A percentile compares a stretch with the other conserved stretches of the same genome.
Conservation (phyloP, 164 flowering plant genomes). For the Amborella trichopoda region DNA sequence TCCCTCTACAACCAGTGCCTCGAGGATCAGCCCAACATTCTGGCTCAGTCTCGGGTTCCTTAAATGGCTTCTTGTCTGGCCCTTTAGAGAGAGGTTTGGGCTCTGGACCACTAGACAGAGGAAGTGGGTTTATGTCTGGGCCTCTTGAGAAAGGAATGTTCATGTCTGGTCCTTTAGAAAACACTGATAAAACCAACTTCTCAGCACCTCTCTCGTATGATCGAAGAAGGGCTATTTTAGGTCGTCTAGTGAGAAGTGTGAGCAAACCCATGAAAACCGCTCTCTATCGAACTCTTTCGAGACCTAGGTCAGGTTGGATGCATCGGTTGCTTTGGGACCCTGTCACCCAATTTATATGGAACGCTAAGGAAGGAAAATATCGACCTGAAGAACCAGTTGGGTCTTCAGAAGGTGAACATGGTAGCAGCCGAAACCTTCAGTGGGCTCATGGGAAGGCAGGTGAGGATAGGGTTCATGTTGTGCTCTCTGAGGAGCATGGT, state of each 20-base stretch:
- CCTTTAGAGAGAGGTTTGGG: constrained; percentile 56
- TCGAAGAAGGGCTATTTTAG: constrained; percentile 31
- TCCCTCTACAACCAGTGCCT: constrained; percentile 54
- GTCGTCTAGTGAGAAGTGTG: constrained; percentile 39
- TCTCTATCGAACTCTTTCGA: constrained; percentile 36
- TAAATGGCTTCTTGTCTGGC: constrained; percentile 52
- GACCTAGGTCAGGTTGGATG: constrained; percentile 37
- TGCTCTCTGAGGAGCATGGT: constrained; percentile 35
- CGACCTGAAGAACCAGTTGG: constrained; percentile 26
- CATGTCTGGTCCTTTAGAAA: constrained; percentile 54
- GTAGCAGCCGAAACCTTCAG: constrained; percentile 22
- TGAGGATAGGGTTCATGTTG: constrained; percentile 36
- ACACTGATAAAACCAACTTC: constrained; percentile 36
- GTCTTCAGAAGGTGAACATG: constrained; percentile 30
- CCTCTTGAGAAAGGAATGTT: constrained; percentile 41
- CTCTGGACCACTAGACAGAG: constrained; percentile 51
- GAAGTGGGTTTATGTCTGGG: constrained; percentile 45
- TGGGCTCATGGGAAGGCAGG: constrained; percentile 40
- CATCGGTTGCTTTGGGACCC: constrained; percentile 41
- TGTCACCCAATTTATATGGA: constrained; percentile 33
- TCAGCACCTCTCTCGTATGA: constrained; percentile 48
- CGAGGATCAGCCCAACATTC: no score
- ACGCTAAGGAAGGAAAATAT: constrained; percentile 32
- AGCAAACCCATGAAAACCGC: constrained; percentile 48
- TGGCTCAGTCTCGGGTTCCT: no score